Evolutionary conservation across 73 alveolate genomes (phyloP).

Genomic region (Paraurostyla sp.): DNA sequence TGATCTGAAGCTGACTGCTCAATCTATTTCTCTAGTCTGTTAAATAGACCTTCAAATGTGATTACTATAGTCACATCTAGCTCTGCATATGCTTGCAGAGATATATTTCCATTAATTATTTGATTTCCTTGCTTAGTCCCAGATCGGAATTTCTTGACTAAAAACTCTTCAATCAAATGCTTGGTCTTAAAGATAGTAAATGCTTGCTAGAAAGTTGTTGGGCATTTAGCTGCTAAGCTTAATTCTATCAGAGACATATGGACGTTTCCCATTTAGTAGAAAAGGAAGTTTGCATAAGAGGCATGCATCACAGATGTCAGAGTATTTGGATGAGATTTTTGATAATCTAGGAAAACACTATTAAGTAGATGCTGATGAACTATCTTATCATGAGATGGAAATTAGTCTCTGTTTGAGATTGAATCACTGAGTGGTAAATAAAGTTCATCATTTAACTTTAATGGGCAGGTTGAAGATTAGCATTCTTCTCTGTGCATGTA

Average conservation of each 20-base stretch:
- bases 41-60: constrained; percentile 55
- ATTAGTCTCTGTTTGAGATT: constrained; percentile 15
- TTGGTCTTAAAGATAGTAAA: constrained; percentile 48
- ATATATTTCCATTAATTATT: background rate
- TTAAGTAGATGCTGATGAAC: constrained; percentile 58
- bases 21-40: constrained; percentile 51
- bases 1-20: constrained; percentile 62
- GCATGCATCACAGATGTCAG: constrained; percentile 57
- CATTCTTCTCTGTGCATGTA: constrained; percentile 60
- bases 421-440: constrained; percentile 49
- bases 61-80: constrained; percentile 68
- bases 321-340: constrained; percentile 23
- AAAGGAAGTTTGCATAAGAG: constrained; percentile 51
- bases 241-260: constrained; percentile 62
- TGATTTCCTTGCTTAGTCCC: constrained; percentile 23
- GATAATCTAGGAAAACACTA: constrained; percentile 30
- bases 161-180: constrained; percentile 33
- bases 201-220: constrained; percentile 28
- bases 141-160: constrained; percentile 45
- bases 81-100: constrained; percentile 26
- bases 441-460: constrained; percentile 2
- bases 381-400: constrained; percentile 53
- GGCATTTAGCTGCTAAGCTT: constrained; percentile 35
- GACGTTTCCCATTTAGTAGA: constrained; percentile 66
- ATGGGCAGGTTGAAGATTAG: constrained; percentile 51